phyloP scores from a whole-genome alignment of 1,284 basidiomycete genomes.

The Ceratobasidium sp. region DNA sequence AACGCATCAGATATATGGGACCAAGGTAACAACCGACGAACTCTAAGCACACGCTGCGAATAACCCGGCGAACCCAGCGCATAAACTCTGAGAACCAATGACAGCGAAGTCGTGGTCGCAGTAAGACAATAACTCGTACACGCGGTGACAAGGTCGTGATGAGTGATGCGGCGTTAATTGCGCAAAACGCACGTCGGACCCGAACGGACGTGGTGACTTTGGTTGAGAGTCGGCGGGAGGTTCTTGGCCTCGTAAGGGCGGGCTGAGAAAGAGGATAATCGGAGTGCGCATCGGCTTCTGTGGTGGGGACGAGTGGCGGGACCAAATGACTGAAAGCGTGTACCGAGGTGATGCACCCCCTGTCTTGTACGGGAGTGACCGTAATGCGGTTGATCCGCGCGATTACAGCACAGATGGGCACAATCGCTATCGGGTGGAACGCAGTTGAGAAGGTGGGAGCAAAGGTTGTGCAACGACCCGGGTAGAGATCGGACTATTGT shows the following conservation, averaged over 20 bases:
- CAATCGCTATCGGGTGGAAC: background rate
- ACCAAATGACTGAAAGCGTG: background rate
- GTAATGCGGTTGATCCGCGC: background rate
- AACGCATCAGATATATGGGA: background rate
- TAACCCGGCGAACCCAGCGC: too few species aligned
- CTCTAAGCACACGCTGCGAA: too few species aligned
- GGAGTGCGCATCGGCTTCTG: slow-evolving; percentile 6
- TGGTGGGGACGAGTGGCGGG: background rate
- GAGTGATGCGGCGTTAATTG: background rate
- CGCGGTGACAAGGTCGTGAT: background rate
- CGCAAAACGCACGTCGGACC: background rate
- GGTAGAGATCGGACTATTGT: background rate
- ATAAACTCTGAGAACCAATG: background rate
- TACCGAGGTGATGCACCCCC: background rate
- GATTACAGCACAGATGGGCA: background rate
- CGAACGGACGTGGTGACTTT: slow-evolving; percentile 2
- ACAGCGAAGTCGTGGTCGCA: background rate
- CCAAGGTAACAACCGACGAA: too few species aligned
- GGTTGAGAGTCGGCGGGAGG: background rate
- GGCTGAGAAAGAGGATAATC: slow-evolving; percentile 1
- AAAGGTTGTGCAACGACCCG: background rate
- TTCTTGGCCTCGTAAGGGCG: background rate
- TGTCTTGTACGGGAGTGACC: background rate
- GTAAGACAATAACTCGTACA: background rate
- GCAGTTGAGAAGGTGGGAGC: background rate